Evolutionary conservation across 2,329 filamentous ascomycete species (phyloP), one percentile per base, ranked within the genome.

Genomic region (Pyrenophora graminea): DNA sequence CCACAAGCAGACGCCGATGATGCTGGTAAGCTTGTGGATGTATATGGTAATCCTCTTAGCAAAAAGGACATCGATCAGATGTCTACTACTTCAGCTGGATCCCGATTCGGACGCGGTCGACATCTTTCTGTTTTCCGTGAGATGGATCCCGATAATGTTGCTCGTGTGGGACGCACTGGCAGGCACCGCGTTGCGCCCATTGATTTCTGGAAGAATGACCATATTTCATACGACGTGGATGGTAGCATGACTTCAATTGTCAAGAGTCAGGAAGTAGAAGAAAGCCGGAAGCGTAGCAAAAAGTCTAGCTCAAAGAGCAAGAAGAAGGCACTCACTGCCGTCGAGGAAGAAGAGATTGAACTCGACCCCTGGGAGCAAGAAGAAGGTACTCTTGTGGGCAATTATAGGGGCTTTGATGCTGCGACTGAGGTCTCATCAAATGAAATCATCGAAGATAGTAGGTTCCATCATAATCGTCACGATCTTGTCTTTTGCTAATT

Each of bases 171-270:
- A 23, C 86, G 91, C 46, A 93, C 88, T 10, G 92, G 91, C 2
- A 85, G 94, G 49, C 84, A 85, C 45, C 90, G 89, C 8, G 86
- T 90, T 55, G 84, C 85, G 53, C 94, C 92, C 0, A 75, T 97
- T 30, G 85, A 90, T 21, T 96, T 83, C 69, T 97, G 93, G 93
- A 86, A 86, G 63, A 91, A 91, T 59, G 93, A 97, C 70, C 84
- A 83, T 46, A 84, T 88, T 39, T 83, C 91, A 18, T 90, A 86
- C 65, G 85, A 87, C 44, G 79, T 82, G 15, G 82, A 85, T 19
- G 84, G 85, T 1, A 86, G 82, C 10, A 86, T 93, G 62, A 89
- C 90, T 66, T 88, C 90, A 59, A 83, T 97, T 43, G 83, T 93
- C 21, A 86, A 90, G 34, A 85, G 86, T 2, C 86, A 91, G 50